A percentile compares a stretch with the other conserved stretches of the same genome.
Conservation (phyloP, 2,329 filamentous ascomycete genomes). For the Fusarium sublunatum region DNA sequence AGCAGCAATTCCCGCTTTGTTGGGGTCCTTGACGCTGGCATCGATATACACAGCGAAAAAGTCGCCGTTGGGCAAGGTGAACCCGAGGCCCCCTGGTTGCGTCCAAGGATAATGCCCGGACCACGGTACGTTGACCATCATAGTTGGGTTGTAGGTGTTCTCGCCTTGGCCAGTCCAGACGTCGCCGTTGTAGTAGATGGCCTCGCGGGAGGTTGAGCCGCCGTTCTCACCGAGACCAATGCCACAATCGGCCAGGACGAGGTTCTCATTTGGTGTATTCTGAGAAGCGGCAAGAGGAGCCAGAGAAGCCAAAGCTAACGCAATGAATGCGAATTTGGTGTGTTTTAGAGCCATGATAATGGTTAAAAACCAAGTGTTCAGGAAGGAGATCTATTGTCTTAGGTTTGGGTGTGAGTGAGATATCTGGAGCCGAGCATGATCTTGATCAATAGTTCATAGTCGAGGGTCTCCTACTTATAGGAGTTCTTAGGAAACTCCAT, state of each 20-base stretch:
- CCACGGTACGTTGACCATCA: background rate
- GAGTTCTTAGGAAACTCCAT: too few relatives aligned
- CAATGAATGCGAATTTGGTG: too few relatives aligned
- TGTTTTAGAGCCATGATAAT: too few relatives aligned
- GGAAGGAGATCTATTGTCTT: too few relatives aligned
- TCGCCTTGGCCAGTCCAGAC: background rate
- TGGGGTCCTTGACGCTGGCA: background rate
- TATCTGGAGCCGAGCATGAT: too few relatives aligned
- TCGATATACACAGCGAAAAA: background rate
- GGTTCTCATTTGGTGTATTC: background rate
- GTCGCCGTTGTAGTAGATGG: background rate
- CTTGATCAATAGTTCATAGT: too few relatives aligned
- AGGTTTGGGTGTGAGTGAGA: too few relatives aligned
- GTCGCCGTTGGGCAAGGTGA: slow-evolving; percentile 1
- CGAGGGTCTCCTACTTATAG: too few relatives aligned
- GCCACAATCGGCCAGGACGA: slow-evolving; percentile 1
- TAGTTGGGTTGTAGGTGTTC: background rate
- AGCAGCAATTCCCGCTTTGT: background rate
- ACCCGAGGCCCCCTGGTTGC: background rate
- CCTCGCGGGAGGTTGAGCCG: background rate
- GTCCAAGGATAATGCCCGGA: background rate
- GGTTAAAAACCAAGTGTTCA: too few relatives aligned
- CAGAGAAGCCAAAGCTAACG: background rate
- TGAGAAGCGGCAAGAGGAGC: background rate
- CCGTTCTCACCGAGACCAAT: background rate